Percentiles rank a stretch among this genome's conserved stretches.
Evolutionary conservation across 164 flowering plant species (phyloP).

Genomic region (Echeveria elegans): DNA sequence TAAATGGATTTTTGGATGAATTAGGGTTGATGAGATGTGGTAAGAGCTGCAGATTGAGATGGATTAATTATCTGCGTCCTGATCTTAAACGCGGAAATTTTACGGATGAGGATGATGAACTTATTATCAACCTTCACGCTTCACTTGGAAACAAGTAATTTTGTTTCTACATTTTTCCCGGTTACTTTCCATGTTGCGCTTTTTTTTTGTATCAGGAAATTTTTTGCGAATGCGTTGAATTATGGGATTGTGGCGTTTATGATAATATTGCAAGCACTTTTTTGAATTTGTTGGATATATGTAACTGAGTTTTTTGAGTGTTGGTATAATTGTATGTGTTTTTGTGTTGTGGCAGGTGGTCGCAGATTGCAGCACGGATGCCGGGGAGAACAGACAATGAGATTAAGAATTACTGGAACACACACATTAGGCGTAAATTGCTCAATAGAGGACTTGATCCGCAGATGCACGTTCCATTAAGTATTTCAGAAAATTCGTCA

Average conservation of each 20-base stretch:
- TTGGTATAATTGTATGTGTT: background rate
- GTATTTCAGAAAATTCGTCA: background rate
- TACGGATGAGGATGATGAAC: constrained; percentile 5
- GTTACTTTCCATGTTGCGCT: too few species aligned
- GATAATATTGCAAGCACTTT: too few species aligned
- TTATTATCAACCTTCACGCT: constrained; percentile 4
- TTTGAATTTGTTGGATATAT: too few species aligned
- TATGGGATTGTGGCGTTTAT: too few species aligned
- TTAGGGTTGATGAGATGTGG: constrained; percentile 8
- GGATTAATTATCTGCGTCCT: constrained; percentile 6
- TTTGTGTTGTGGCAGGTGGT: background rate
- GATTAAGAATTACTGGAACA: constrained; percentile 11
- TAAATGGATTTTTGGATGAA: background rate
- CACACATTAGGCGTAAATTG: background rate
- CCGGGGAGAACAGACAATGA: constrained; percentile 9
- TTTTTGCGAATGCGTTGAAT: too few species aligned
- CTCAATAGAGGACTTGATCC: background rate
- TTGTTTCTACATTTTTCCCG: too few species aligned
- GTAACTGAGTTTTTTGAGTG: too few species aligned
- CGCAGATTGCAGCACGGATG: constrained; percentile 5
- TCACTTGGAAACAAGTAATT: constrained; percentile 5
- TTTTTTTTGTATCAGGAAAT: too few species aligned
- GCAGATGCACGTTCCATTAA: background rate
- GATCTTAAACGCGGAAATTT: constrained; percentile 3
- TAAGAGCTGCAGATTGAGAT: constrained; percentile 7